Conservation (phyloP, 2,329 filamentous ascomycete genomes). For the Chaetomium sp. region DNA sequence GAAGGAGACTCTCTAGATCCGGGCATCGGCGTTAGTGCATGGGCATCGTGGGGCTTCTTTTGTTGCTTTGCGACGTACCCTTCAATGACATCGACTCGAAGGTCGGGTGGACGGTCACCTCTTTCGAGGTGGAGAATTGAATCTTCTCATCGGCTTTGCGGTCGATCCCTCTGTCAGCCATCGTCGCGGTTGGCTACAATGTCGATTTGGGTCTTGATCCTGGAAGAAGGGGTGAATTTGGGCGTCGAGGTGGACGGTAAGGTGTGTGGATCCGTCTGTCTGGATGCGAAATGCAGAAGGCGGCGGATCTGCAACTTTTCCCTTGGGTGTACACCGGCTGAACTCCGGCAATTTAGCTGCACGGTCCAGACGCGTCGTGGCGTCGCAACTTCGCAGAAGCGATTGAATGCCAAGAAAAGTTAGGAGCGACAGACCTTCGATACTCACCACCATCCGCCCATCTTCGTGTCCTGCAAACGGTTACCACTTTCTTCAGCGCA, state of each 20-base stretch:
- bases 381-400: neutral
- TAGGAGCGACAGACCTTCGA: neutral
- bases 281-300: neutral
- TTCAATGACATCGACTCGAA: conserved; percentile 97
- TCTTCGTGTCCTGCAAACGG: neutral
- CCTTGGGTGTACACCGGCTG: neutral
- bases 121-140: conserved; percentile 97
- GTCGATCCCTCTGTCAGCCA: conserved; percentile 84
- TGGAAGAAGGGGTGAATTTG: neutral
- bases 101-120: conserved; percentile 90
- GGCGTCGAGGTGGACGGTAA: conserved; percentile 1
- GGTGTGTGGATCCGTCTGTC: neutral
- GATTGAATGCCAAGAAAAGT: conserved; percentile 6
- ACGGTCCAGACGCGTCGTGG: neutral
- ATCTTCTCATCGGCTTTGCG: conserved; percentile 91
- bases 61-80: conserved; percentile 37
- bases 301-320: neutral
- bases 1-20: conserved; percentile 73
- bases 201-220: neutral
- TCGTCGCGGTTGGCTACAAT: conserved; percentile 40
- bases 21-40: neutral
- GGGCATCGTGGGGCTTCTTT: neutral
- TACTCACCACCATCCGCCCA: neutral
- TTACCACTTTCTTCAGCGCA: neutral
- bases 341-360: conserved; percentile 7